Percentiles rank a stretch among this genome's conserved stretches.
Evolutionary conservation across 1,284 basidiomycete species (phyloP).

Genomic region (Trametes hirsuta): DNA sequence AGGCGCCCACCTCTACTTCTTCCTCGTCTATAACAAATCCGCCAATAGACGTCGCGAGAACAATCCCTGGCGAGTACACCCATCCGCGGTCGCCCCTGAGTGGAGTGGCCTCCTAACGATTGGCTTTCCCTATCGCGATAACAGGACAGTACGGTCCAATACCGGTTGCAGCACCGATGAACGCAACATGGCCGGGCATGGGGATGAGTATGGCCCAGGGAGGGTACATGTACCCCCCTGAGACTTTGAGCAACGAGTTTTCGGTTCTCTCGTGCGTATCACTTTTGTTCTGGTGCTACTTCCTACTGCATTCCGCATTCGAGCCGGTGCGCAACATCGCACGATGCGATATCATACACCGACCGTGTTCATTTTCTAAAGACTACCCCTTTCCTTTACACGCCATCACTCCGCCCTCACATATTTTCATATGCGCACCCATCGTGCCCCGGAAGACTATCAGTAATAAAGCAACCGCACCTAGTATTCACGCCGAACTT

Average conservation of each 20-base stretch:
- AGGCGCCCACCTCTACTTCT: conserved; percentile 38
- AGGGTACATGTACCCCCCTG: conserved; percentile 65
- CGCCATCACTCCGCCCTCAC: not conserved
- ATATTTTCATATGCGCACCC: not conserved
- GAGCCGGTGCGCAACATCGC: not conserved
- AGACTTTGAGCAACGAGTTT: conserved; percentile 79
- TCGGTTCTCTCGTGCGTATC: conserved; percentile 73
- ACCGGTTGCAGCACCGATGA: conserved; percentile 36
- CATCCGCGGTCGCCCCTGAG: conserved; percentile 11
- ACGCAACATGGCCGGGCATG: conserved; percentile 52
- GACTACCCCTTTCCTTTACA: too few species aligned
- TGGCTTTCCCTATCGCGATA: conserved; percentile 6
- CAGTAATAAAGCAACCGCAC: too few species aligned
- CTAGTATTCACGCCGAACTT: too few species aligned
- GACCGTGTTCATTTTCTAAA: too few species aligned
- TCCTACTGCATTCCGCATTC: not conserved
- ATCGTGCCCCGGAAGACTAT: too few species aligned
- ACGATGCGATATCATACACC: too few species aligned
- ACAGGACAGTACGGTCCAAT: conserved; percentile 32
- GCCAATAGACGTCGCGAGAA: conserved; percentile 31
- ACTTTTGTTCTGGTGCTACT: conserved; percentile 3
- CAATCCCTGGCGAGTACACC: conserved; percentile 31
- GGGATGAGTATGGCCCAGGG: conserved; percentile 46
- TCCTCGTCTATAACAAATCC: conserved; percentile 38
- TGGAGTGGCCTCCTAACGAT: conserved; percentile 13